Evolutionary conservation across 2,329 filamentous ascomycete species (phyloP).

Genomic region (Fusarium albidum): DNA sequence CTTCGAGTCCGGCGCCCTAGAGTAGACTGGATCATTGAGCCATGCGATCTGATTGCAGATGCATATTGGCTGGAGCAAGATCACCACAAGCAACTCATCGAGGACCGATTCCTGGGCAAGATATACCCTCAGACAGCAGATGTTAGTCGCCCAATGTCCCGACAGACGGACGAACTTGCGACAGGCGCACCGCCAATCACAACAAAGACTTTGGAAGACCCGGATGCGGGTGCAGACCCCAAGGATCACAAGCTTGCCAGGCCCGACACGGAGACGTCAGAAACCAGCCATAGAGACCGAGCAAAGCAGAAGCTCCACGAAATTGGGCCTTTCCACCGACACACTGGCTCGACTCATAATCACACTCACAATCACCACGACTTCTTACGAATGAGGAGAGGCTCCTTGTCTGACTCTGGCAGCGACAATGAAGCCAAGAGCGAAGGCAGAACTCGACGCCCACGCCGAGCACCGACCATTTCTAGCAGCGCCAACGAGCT

Average conservation of each 20-base stretch:
- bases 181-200: constrained; percentile 38
- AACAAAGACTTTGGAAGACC: constrained; percentile 37
- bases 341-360: constrained; percentile 57
- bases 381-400: constrained; percentile 58
- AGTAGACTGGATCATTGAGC: constrained; percentile 85
- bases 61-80: constrained; percentile 88
- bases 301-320: constrained; percentile 68
- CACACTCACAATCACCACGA: constrained; percentile 60
- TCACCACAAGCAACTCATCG: constrained; percentile 80
- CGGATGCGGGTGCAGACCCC: constrained; percentile 29
- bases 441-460: constrained; percentile 45
- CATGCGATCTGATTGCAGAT: constrained; percentile 88
- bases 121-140: constrained; percentile 65
- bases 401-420: constrained; percentile 68
- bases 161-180: constrained; percentile 40
- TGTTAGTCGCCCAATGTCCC: constrained; percentile 42
- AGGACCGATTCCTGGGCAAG: constrained; percentile 78
- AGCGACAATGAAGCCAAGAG: constrained; percentile 57
- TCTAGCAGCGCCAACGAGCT: constrained; percentile 60
- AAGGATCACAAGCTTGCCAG: constrained; percentile 36
- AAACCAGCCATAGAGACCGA: constrained; percentile 64
- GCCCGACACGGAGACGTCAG: constrained; percentile 53
- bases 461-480: constrained; percentile 54
- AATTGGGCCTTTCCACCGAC: constrained; percentile 63
- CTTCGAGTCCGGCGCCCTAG: constrained; percentile 75